Evolutionary conservation across 139 green algal genomes (phyloP).

Genomic region (Chlamydomonas incerta): DNA sequence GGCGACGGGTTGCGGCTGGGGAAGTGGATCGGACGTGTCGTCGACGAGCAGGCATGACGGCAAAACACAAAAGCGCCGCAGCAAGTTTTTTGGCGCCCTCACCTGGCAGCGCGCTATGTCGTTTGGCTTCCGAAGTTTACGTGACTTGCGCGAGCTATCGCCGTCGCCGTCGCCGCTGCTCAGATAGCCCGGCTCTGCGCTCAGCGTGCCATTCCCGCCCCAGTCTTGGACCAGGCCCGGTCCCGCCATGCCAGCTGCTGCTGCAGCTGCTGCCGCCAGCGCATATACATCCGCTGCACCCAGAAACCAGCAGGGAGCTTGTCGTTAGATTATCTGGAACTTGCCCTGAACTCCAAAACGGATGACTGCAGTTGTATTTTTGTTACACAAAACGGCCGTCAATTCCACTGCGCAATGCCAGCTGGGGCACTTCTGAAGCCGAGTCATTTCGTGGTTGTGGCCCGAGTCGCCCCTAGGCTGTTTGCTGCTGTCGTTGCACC

Average conservation of each 20-base stretch:
- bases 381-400: too few species aligned
- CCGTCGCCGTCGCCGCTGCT: background rate
- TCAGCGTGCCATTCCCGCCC: background rate
- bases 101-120: conserved; percentile 32
- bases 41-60: background rate
- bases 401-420: too few species aligned
- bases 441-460: too few species aligned
- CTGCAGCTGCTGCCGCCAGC: background rate
- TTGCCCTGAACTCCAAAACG: too few species aligned
- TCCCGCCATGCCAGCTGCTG: conserved; percentile 1
- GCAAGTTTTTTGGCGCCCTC: too few species aligned
- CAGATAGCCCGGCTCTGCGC: background rate
- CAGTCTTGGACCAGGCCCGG: background rate
- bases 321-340: too few species aligned
- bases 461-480: too few species aligned
- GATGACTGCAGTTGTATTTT: too few species aligned
- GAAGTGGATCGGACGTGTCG: background rate
- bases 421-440: too few species aligned
- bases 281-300: too few species aligned
- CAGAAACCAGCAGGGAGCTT: too few species aligned
- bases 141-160: background rate
- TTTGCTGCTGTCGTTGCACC: too few species aligned
- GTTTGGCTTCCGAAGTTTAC: conserved; percentile 34
- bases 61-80: background rate
- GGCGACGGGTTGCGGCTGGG: background rate